Evolutionary conservation across 202 grass and related monocot species (phyloP), one percentile per base, ranked within the genome.

Genomic region (Panicum virgatum): DNA sequence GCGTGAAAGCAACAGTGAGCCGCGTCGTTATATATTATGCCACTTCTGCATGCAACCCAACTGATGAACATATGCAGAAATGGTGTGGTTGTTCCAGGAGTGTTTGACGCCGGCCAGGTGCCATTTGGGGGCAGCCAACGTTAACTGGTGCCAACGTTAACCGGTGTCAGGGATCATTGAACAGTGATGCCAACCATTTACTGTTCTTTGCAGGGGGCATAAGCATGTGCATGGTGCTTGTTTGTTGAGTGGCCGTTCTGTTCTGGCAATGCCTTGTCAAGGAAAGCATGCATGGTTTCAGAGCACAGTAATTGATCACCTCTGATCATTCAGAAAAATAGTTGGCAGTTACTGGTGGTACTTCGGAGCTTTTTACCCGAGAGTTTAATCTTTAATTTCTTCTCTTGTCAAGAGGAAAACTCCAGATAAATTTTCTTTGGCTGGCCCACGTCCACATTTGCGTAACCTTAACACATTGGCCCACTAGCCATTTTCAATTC

Each of bases 1-100:
- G 50, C 25, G 43, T 58, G 83, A 82, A 79, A 73, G 88, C 66
- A 51, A 86, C 67, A 68, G 48, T 32, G 82, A 37, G 62, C 26
- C 52, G 27, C 66, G 61, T 43, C 67, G 26, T 61, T 68, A 62
- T 50, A 60, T 40, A 4, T 29, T 9, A 38, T 42, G 7, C 56
- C 59, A 73, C n/a, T 45, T 25, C 14, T 64, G 46, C 19, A 30
- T 30, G 25, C 26, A 26, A 54, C 25, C 62, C 19, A 66, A 34
- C 36, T 10, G 19, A 7, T 18, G 36, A 10, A 34, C 9, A 43
- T 34, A 9, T 82, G 23, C 63, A 67, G 39, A 65, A 54, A 64
- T 40, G 45, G 51, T 9, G 25, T 62, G 43, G 73, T 25, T 22
- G 71, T 51, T 26, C 30, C 43, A n/a, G 2, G 19, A 32, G 48